A percentile compares a stretch with the other conserved stretches of the same genome.
Conservation (phyloP, 371 early-diverging fungal genomes). For the Haplosporangium sp. region DNA sequence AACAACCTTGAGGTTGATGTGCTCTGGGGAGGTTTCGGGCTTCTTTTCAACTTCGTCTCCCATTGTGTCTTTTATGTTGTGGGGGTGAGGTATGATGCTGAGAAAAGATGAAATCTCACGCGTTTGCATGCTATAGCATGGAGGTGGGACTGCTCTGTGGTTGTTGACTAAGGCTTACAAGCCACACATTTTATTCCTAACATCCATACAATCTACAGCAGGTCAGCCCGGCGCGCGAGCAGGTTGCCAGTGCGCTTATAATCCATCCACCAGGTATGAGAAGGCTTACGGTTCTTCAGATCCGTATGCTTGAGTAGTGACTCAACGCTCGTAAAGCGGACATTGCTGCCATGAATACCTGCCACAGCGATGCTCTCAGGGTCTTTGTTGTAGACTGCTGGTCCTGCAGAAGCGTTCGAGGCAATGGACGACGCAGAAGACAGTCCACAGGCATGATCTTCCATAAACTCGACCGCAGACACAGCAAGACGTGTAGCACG, state of each 20-base stretch:
- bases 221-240: conserved; percentile 34
- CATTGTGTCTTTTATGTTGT: conserved; percentile 24
- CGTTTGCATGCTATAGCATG: too few species aligned
- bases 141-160: too few species aligned
- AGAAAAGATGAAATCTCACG: neutral
- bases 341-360: conserved; percentile 84
- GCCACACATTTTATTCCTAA: too few species aligned
- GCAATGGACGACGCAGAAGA: conserved; percentile 53
- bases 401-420: conserved; percentile 51
- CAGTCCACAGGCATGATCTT: conserved; percentile 55
- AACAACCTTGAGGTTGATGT: conserved; percentile 91
- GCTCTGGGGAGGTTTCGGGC: conserved; percentile 68
- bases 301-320: conserved; percentile 78
- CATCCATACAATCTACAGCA: conserved; percentile 19
- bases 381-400: conserved; percentile 70
- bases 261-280: conserved; percentile 84
- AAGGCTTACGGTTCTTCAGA: conserved; percentile 80
- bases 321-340: conserved; percentile 79
- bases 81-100: conserved; percentile 2
- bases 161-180: too few species aligned
- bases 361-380: conserved; percentile 80
- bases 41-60: conserved; percentile 62
- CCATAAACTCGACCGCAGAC: conserved; percentile 70
- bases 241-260: conserved; percentile 53
- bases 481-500: conserved; percentile 91